Evolutionary conservation across 257 asterid genomes (phyloP).

Genomic region (Jacaranda copaia): DNA sequence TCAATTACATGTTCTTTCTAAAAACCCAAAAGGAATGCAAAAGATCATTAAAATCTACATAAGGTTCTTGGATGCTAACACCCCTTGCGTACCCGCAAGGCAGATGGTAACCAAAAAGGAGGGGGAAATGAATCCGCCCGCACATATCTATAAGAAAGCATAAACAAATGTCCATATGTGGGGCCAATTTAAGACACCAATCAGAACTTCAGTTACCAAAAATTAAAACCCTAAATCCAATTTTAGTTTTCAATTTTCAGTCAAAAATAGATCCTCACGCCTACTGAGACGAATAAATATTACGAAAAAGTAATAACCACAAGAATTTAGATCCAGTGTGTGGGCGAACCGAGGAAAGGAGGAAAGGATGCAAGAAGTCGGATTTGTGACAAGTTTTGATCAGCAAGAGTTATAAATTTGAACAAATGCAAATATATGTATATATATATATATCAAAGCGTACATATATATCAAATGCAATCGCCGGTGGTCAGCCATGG

Average conservation of each 20-base stretch:
- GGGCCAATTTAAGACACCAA: conserved; percentile 7
- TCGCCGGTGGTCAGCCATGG: too few relatives aligned
- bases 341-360: conserved; percentile 42
- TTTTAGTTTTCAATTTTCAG: conserved; percentile 15
- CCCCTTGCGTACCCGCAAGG: conserved; percentile 9
- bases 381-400: conserved; percentile 62
- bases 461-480: too few relatives aligned
- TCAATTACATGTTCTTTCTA: neutral
- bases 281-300: conserved; percentile 19
- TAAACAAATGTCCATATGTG: conserved; percentile 4
- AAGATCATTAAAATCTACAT: neutral
- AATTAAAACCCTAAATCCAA: conserved; percentile 49
- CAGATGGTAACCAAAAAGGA: conserved; percentile 15
- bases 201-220: conserved; percentile 30
- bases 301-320: neutral
- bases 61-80: conserved; percentile 6
- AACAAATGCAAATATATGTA: conserved; percentile 36
- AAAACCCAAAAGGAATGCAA: conserved; percentile 12
- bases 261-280: conserved; percentile 38
- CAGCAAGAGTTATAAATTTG: conserved; percentile 38
- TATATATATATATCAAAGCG: neutral
- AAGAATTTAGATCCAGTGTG: neutral
- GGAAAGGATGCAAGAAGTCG: conserved; percentile 36
- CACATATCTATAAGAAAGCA: conserved; percentile 7
- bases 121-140: conserved; percentile 13